Evolutionary conservation across 2,329 filamentous ascomycete genomes (phyloP), one percentile per base, ranked within the genome.

Genomic region (Dactylellina leptospora): DNA sequence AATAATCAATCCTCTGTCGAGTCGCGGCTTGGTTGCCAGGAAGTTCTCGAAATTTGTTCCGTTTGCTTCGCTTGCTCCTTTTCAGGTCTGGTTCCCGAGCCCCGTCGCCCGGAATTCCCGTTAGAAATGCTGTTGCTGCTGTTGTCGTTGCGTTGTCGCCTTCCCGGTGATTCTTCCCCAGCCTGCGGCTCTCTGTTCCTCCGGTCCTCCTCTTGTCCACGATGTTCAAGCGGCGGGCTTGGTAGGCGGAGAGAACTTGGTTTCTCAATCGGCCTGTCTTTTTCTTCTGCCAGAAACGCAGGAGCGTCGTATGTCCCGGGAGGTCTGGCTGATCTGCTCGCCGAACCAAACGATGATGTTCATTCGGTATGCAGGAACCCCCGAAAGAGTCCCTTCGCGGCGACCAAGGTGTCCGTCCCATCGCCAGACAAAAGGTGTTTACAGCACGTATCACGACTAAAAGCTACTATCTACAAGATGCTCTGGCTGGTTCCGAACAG

Each of bases 1-100:
- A 30, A 44, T 9, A 18, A 8, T 45, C 22, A 30, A 30, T n/a
- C n/a, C n/a, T n/a, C n/a, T n/a, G n/a, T n/a, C 3, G 33, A 61
- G 64, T 70, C 64, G 64, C 64, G 55, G 63, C 38, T 69, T 69
- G 53, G 53, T 51, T 33, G 51, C 51, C 50, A 66, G 51, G 54
- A 51, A 50, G 50, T 50, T 56, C 30, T 55, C 28, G 48, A 55
- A 60, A 48, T 70, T 70, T 70, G 64, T 61, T 59, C 50, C 40
- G 60, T 64, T 64, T 64, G 60, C 51, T 69, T 69, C 63, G 63
- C 22, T 40, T 51, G 50, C 63, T 69, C 63, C 63, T 69, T 70
- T 70, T 70, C 64, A 56, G 64, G 64, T 56, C 48, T 70, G 55
- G 30, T 47, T 25, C 56, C 56, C 44, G 44, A 36, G 42, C 38